Base-by-base conservation (phyloP, 352 stramenopile species). In the Phytophthora agathidicida region DNA sequence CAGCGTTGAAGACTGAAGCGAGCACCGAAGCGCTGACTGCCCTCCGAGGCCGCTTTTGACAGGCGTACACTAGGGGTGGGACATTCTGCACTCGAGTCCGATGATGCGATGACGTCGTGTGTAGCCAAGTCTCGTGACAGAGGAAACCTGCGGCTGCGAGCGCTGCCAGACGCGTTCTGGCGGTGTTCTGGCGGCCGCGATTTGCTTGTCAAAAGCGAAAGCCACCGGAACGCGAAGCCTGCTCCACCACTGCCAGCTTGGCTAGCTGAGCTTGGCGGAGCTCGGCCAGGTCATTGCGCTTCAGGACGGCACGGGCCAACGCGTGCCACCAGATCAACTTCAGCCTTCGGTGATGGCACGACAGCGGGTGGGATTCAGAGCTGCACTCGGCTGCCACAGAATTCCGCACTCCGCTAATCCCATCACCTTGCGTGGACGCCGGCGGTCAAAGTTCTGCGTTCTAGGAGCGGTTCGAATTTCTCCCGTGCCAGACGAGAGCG, bases 71-170 rank as follows among this genome's bases (percentile, higher is more conserved):
- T n/a, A n/a, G n/a, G n/a, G n/a, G n/a, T 60, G 31, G 39, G 52
- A 60, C 32, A 60, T 26, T 32, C 49, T 9, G 9, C 8, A 13
- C 11, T 30, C 9, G 3, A n/a, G n/a, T n/a, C n/a, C n/a, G 37
- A 45, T 55, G 32, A 45, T 38, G 23, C 32, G 41, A 48, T 50
- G 38, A 59, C 30, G 19, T 48, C 11, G 19, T 19, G 16, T 50
- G 50, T 50, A 44, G 37, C 28, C 28, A 44, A 36, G n/a, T 32
- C 10, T 5, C 17, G 43, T 60, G 58, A 68, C 50, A 55, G 42
- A 26, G 33, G 14, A 51, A 38, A 46, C 37, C 20, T 36, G 16
- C 20, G 35, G 22, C n/a, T 14, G n/a, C 20, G 32, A 51, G n/a
- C 43, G n/a, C 46, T 8, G 14, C 26, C 27, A 39, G 30, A 65